Percentiles rank a stretch among this genome's conserved stretches.
phyloP scores from a whole-genome alignment of 2,329 filamentous ascomycete genomes.

The Colletotrichum sp. region DNA sequence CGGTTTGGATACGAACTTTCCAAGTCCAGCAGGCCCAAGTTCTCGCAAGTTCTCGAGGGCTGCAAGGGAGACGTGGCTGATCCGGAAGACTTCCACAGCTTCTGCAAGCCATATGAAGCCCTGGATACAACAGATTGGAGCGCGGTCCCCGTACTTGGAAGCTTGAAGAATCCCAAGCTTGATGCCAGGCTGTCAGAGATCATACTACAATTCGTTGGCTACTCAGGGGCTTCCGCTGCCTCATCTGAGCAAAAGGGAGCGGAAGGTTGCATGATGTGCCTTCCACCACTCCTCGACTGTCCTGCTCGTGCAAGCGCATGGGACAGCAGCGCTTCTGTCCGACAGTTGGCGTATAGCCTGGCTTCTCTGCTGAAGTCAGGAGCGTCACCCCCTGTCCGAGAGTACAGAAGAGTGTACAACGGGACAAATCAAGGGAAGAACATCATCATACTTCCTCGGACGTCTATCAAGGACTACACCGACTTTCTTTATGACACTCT shows the following conservation, averaged over 20 bases:
- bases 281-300: constrained; percentile 67
- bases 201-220: constrained; percentile 30
- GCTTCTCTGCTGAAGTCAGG: constrained; percentile 21
- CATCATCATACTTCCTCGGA: constrained; percentile 2
- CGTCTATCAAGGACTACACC: constrained; percentile 4
- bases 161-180: constrained; percentile 19
- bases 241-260: constrained; percentile 25
- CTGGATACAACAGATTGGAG: constrained; percentile 16
- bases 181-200: constrained; percentile 46
- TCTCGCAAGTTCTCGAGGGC: constrained; percentile 20
- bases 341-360: constrained; percentile 60
- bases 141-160: not conserved
- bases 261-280: constrained; percentile 55
- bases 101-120: constrained; percentile 34
- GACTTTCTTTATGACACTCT: constrained; percentile 23
- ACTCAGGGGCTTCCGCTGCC: constrained; percentile 35
- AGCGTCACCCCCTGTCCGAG: constrained; percentile 28
- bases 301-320: constrained; percentile 60
- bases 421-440: constrained; percentile 13
- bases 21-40: constrained; percentile 28
- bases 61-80: constrained; percentile 20
- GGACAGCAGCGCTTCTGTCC: constrained; percentile 53
- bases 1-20: constrained; percentile 40
- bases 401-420: constrained; percentile 38
- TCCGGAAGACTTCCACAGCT: constrained; percentile 27